Base-by-base conservation (phyloP, 257 asterid genomes). In the Petrea volubilis region DNA sequence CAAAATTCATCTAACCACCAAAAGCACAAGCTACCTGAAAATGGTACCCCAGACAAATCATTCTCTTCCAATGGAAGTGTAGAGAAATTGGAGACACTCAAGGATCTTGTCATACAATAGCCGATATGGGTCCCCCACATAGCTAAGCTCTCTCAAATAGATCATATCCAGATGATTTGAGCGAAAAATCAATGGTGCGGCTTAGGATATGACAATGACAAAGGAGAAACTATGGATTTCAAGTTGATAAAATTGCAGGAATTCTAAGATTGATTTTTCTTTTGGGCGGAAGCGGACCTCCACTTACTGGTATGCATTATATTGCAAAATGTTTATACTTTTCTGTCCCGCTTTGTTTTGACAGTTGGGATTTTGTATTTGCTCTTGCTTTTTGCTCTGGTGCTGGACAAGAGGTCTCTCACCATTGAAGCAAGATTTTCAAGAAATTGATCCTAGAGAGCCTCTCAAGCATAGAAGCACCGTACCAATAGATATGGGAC, bases 21-120 rank as follows among this genome's bases (percentile, higher is more conserved):
- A 77, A 78, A 15, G 13, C 80, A 67, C 76, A 78, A 69, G 64
- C 79, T 51, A 36, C 68, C 88, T 7, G 89, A 81, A 85, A 87
- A 83, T 77, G 96, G 86, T 53, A 74, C 73, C 53, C 52, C 64
- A 33, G 56, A 63, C 80, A 68, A 20, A 76, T 41, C 79, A 49
- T 68, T 60, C 47, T 9, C 83, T 21, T 68, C 90, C 21, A 94
- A 90, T 60, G 99, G 99, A 40, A 85, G 60, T 41, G 17, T 89
- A 25, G 96, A 83, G 77, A 82, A 82, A 60, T 68, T 76, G 67
- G 88, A 83, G 50, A 76, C 80, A 29, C 75, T 87, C 24, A 84
- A 84, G 87, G 84, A 82, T 71, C 87, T 89, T 28, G 81, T 55
- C 47, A 78, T 85, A 56, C 89, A 83, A 75, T 86, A 85, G 80